Percentiles rank a stretch among this genome's conserved stretches.
Evolutionary conservation across 139 green algal species (phyloP).

Genomic region (Yamagishiella unicocca): DNA sequence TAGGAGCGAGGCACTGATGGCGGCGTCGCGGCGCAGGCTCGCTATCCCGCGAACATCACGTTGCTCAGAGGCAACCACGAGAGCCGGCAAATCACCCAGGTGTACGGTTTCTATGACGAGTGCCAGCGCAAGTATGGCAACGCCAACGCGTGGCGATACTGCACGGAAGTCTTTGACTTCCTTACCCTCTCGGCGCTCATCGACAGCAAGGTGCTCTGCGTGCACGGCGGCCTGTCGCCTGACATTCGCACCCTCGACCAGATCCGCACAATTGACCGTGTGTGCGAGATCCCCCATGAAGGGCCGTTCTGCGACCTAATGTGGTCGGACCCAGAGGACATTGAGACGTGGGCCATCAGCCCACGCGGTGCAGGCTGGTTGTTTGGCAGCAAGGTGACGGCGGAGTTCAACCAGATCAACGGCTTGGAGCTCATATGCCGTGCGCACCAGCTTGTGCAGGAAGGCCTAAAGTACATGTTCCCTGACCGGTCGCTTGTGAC

Average conservation of each 20-base stretch:
- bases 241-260: slow-evolving; percentile 94
- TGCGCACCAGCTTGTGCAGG: slow-evolving; percentile 97
- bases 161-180: slow-evolving; percentile 99
- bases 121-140: slow-evolving; percentile 98
- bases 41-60: slow-evolving; percentile 96
- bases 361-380: slow-evolving; percentile 97
- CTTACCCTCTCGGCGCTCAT: slow-evolving; percentile 90
- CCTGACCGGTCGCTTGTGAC: slow-evolving; percentile 89
- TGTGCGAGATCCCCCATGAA: slow-evolving; percentile 99
- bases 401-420: slow-evolving; percentile 98
- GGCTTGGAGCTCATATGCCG: slow-evolving; percentile 96
- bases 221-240: slow-evolving; percentile 97
- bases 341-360: slow-evolving; percentile 96
- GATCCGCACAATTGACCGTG: slow-evolving; percentile 96
- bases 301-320: slow-evolving; percentile 98
- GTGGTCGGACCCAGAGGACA: slow-evolving; percentile 99
- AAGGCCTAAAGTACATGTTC: slow-evolving; percentile 98
- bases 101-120: slow-evolving; percentile 99
- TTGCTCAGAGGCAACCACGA: slow-evolving; percentile 99
- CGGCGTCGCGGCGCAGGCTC: slow-evolving; percentile 60
- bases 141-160: slow-evolving; percentile 98
- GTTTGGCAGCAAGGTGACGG: slow-evolving; percentile 93
- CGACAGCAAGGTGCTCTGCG: slow-evolving; percentile 94
- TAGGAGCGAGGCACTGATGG: not conserved
- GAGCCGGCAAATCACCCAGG: slow-evolving; percentile 96